Conservation (phyloP, 371 early-diverging fungal species). For the Fennellomyces sp. region DNA sequence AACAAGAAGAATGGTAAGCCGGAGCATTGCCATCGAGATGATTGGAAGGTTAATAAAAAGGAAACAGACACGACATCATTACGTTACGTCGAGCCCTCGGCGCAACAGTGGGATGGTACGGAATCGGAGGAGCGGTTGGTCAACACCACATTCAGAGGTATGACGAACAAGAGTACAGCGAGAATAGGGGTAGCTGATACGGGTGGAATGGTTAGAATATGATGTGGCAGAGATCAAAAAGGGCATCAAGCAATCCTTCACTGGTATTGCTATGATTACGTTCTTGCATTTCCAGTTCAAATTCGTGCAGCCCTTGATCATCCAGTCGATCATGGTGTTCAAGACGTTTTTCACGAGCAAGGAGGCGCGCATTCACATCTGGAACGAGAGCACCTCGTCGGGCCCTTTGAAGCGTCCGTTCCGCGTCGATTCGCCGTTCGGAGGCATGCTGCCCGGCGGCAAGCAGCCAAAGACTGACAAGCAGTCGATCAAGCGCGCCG, state of each 20-base stretch:
- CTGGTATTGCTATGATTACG: conserved; percentile 66
- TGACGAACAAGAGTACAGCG: neutral
- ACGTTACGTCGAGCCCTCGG: conserved; percentile 41
- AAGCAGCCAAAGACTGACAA: conserved; percentile 51
- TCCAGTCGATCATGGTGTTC: conserved; percentile 23
- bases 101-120: conserved; percentile 45
- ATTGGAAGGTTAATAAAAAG: conserved; percentile 30
- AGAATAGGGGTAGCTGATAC: too few relatives aligned
- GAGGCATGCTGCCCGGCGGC: conserved; percentile 22
- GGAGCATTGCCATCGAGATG: neutral
- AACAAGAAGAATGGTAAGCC: conserved; percentile 44
- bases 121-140: conserved; percentile 32
- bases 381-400: conserved; percentile 64
- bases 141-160: conserved; percentile 38
- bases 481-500: conserved; percentile 56
- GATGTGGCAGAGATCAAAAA: conserved; percentile 78
- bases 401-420: conserved; percentile 83
- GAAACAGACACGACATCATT: conserved; percentile 37
- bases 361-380: conserved; percentile 74
- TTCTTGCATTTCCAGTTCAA: conserved; percentile 85
- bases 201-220: too few relatives aligned
- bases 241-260: conserved; percentile 65
- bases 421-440: conserved; percentile 69
- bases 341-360: conserved; percentile 44
- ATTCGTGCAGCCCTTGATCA: conserved; percentile 76